Evolutionary conservation across 73 alveolate genomes (phyloP).

Genomic region (Tetrahymena borealis): DNA sequence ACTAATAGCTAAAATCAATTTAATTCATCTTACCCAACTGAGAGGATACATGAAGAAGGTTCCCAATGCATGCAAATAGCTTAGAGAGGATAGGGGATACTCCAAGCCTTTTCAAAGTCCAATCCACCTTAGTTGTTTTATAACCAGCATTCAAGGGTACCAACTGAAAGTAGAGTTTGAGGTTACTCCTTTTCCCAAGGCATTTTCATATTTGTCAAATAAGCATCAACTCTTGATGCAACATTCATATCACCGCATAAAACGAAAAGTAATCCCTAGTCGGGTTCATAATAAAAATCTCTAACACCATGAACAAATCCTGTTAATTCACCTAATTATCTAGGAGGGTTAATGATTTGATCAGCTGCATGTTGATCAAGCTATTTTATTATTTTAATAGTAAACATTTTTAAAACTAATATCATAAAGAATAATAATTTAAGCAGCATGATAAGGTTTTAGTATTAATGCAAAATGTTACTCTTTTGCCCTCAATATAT

Average conservation of each 20-base stretch:
- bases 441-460: no score
- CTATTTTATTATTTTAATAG: neutral
- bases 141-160: conserved; percentile 40
- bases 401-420: no score
- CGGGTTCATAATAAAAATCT: conserved; percentile 23
- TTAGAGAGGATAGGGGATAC: conserved; percentile 36
- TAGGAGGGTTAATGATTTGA: conserved; percentile 43
- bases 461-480: no score
- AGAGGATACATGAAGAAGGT: conserved; percentile 19
- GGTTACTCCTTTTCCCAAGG: conserved; percentile 50
- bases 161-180: conserved; percentile 34
- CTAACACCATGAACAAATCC: conserved; percentile 44
- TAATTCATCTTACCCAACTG: conserved; percentile 14
- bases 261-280: conserved; percentile 26
- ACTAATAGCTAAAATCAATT: neutral
- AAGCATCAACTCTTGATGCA: conserved; percentile 41
- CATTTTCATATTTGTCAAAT: conserved; percentile 45
- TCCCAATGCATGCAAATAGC: conserved; percentile 48
- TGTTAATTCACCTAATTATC: conserved; percentile 29
- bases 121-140: conserved; percentile 24
- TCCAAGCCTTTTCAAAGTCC: conserved; percentile 42
- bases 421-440: no score
- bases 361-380: conserved; percentile 44
- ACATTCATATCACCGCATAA: conserved; percentile 41
- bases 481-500: no score